Conservation (phyloP, 805 yeast species). For the Teunomyces barrocoloradensis region DNA sequence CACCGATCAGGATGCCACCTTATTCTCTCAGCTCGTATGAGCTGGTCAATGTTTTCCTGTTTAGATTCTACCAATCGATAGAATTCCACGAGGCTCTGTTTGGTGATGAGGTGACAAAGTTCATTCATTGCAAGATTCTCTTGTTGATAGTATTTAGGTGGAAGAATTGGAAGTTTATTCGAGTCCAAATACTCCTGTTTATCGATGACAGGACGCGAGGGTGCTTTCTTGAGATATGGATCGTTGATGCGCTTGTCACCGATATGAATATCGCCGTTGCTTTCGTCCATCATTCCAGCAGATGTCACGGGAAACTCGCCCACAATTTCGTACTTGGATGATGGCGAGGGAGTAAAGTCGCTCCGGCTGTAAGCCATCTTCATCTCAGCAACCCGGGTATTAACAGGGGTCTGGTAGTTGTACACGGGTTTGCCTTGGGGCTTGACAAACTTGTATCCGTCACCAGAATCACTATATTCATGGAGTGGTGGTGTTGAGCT, state of each 20-base stretch:
- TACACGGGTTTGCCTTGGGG: slow-evolving; percentile 17
- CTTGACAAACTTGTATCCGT: slow-evolving; percentile 45
- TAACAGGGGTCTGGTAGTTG: slow-evolving; percentile 17
- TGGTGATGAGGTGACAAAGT: slow-evolving; percentile 17
- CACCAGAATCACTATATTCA: slow-evolving; percentile 36
- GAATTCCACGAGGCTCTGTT: slow-evolving; percentile 23
- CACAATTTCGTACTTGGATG: slow-evolving; percentile 21
- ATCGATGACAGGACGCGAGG: not conserved
- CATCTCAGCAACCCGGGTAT: slow-evolving; percentile 6
- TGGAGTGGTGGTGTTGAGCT: slow-evolving; percentile 28
- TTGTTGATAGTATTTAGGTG: slow-evolving; percentile 12
- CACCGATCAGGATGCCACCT: slow-evolving; percentile 75
- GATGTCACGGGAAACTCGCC: slow-evolving; percentile 32
- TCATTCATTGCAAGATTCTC: slow-evolving; percentile 7
- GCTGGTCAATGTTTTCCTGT: slow-evolving; percentile 15
- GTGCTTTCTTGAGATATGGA: slow-evolving; percentile 18
- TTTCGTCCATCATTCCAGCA: slow-evolving; percentile 35
- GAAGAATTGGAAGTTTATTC: slow-evolving; percentile 8
- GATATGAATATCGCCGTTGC: slow-evolving; percentile 28
- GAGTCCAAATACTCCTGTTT: slow-evolving; percentile 7
- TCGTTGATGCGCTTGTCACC: slow-evolving; percentile 39
- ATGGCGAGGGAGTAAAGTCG: slow-evolving; percentile 8
- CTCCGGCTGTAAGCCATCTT: slow-evolving; percentile 12
- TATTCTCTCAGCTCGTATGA: slow-evolving; percentile 49
- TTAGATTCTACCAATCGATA: slow-evolving; percentile 19